A percentile compares a stretch with the other conserved stretches of the same genome.
Conservation (phyloP, 2,329 filamentous ascomycete genomes). For the Fusarium pseudonygamai region DNA sequence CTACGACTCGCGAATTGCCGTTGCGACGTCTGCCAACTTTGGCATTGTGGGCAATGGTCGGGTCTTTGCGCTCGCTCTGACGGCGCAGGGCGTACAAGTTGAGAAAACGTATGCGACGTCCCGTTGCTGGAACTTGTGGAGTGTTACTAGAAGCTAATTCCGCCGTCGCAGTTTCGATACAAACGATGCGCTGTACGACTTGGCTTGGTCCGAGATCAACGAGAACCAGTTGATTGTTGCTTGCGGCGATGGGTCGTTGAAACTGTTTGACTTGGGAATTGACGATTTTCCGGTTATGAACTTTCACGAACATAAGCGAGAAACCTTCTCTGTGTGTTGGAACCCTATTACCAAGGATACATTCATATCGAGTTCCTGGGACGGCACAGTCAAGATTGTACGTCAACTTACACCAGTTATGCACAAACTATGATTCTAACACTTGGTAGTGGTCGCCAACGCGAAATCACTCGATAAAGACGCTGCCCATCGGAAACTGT, state of each 20-base stretch:
- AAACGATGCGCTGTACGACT: conserved; percentile 95
- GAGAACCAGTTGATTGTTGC: conserved; percentile 92
- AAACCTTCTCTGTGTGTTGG: conserved; percentile 94
- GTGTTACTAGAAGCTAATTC: neutral
- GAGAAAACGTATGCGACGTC: conserved; percentile 76
- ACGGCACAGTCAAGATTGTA: conserved; percentile 91
- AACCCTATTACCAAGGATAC: conserved; percentile 90
- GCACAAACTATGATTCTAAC: neutral
- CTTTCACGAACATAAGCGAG: conserved; percentile 92
- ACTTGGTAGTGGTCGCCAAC: conserved; percentile 80
- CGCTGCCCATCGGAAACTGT: conserved; percentile 90
- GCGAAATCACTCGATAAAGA: conserved; percentile 77
- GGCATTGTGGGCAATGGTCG: conserved; percentile 96
- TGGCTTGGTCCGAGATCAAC: conserved; percentile 95
- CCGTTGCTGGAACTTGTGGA: neutral
- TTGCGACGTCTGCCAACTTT: conserved; percentile 92
- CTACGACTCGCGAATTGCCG: conserved; percentile 93
- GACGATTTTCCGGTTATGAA: conserved; percentile 88
- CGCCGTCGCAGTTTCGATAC: conserved; percentile 79
- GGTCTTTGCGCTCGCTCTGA: conserved; percentile 84
- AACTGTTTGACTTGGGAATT: conserved; percentile 88
- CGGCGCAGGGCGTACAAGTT: conserved; percentile 81
- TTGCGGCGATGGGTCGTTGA: conserved; percentile 92
- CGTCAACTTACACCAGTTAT: neutral
- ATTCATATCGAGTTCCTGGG: conserved; percentile 93